These are phyloP conservation scores for Graphilbum sp. DNA, from an alignment of 2,329 filamentous ascomycete genomes.

Conservation along the genomic window DNA sequence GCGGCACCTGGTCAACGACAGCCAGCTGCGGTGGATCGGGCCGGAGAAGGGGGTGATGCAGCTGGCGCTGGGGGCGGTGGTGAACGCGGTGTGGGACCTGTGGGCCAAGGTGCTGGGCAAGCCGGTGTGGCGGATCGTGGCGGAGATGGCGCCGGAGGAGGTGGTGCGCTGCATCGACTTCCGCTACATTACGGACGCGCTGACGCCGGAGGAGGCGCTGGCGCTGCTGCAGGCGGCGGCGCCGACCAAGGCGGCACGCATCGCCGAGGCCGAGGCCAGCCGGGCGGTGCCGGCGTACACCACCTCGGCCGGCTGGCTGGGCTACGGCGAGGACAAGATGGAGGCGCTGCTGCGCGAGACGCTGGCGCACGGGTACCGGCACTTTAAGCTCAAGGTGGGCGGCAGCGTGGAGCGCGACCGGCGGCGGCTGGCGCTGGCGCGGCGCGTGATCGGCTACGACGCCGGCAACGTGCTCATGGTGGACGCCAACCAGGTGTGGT, in stretches of 20 bases:
- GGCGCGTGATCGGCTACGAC: conserved; percentile 59
- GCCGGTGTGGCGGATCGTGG: conserved; percentile 80
- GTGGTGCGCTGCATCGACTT: conserved; percentile 84
- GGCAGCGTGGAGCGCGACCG: conserved; percentile 55
- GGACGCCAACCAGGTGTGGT: conserved; percentile 88
- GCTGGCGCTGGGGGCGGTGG: conserved; percentile 73
- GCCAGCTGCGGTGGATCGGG: conserved; percentile 82
- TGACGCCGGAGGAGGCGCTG: conserved; percentile 72
- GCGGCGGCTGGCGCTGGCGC: conserved; percentile 53
- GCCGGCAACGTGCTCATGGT: conserved; percentile 74
- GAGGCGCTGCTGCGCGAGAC: conserved; percentile 57
- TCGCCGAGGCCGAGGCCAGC: conserved; percentile 57
- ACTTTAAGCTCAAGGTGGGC: conserved; percentile 90
- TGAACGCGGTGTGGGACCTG: conserved; percentile 90
- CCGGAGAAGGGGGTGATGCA: conserved; percentile 92
- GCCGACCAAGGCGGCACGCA: conserved; percentile 49
- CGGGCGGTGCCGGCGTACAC: conserved; percentile 80
- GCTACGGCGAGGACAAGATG: conserved; percentile 81
- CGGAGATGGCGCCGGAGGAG: conserved; percentile 79
- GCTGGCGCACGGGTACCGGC: conserved; percentile 56
- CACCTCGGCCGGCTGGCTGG: conserved; percentile 82
- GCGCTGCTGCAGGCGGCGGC: conserved; percentile 50
- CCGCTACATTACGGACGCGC: conserved; percentile 84
- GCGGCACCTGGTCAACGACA: conserved; percentile 83
- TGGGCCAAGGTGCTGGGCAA: conserved; percentile 79